Percentiles rank a stretch among this genome's conserved stretches.
Conservation (phyloP, 345 rosid species). For the Citropsis articulata region DNA sequence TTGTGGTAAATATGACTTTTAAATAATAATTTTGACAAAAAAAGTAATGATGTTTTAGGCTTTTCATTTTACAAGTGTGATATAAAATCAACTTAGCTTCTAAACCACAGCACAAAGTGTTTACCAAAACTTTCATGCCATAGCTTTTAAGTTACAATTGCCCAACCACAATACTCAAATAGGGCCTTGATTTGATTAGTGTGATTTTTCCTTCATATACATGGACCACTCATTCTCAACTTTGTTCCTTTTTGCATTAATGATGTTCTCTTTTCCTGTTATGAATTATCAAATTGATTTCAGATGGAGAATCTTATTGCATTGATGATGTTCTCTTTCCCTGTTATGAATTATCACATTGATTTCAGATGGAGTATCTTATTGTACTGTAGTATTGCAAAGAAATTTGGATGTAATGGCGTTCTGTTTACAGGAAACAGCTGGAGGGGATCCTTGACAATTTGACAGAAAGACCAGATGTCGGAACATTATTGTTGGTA, state of each 20-base stretch:
- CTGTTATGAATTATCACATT: neutral
- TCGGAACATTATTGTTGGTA: conserved; percentile 80
- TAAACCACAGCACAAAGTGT: too few species aligned
- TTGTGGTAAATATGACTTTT: too few species aligned
- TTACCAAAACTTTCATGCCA: too few species aligned
- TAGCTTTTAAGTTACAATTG: too few species aligned
- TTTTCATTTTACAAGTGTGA: too few species aligned
- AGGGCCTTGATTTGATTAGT: too few species aligned
- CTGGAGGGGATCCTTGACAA: conserved; percentile 78
- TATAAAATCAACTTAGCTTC: too few species aligned
- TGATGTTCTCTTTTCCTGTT: neutral
- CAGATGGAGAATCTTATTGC: neutral
- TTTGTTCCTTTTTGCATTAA: neutral
- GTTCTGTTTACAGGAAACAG: conserved; percentile 68
- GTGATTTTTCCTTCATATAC: too few species aligned
- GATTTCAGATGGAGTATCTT: neutral
- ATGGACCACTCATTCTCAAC: neutral
- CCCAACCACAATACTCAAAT: too few species aligned
- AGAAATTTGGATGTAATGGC: neutral
- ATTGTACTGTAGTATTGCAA: neutral
- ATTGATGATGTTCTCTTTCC: neutral
- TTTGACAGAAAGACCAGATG: conserved; percentile 94
- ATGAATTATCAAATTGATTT: neutral
- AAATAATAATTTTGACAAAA: too few species aligned
- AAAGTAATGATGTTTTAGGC: too few species aligned